These are phyloP conservation scores for Cercospora zeina DNA, from an alignment of 2,329 filamentous ascomycete species.

Conservation along the genomic window DNA sequence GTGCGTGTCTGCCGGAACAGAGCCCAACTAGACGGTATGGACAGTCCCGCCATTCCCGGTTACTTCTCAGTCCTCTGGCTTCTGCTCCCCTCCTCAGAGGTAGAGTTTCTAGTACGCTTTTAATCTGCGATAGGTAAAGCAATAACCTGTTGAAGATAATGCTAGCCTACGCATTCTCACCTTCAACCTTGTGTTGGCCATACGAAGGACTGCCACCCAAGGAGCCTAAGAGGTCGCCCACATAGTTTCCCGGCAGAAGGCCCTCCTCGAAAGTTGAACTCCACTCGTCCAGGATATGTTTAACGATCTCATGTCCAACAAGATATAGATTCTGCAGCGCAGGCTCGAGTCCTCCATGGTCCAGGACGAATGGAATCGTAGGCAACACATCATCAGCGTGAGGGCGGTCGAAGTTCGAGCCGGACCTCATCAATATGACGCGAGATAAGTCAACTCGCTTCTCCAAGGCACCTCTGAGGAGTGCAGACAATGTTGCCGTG, in stretches of 20 bases:
- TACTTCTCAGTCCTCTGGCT: no score
- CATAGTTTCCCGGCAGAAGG: slow-evolving; percentile 61
- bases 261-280: slow-evolving; percentile 57
- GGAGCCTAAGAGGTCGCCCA: slow-evolving; percentile 63
- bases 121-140: no score
- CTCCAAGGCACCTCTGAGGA: slow-evolving; percentile 37
- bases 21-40: no score
- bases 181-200: no score
- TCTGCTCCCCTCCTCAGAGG: no score
- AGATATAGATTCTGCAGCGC: slow-evolving; percentile 67
- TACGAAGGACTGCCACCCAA: no score
- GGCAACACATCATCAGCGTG: slow-evolving; percentile 58
- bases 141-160: no score
- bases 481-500: slow-evolving; percentile 41
- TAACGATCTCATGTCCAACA: slow-evolving; percentile 64
- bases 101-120: no score
- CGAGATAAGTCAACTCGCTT: slow-evolving; percentile 40
- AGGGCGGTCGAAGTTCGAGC: slow-evolving; percentile 70
- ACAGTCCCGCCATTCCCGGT: no score
- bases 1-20: no score
- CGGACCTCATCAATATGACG: slow-evolving; percentile 46
- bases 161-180: no score
- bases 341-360: slow-evolving; percentile 64
- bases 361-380: slow-evolving; percentile 59
- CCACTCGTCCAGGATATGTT: slow-evolving; percentile 64